phyloP scores from a whole-genome alignment of 306 rosid species.

The Carpinus viminea region DNA sequence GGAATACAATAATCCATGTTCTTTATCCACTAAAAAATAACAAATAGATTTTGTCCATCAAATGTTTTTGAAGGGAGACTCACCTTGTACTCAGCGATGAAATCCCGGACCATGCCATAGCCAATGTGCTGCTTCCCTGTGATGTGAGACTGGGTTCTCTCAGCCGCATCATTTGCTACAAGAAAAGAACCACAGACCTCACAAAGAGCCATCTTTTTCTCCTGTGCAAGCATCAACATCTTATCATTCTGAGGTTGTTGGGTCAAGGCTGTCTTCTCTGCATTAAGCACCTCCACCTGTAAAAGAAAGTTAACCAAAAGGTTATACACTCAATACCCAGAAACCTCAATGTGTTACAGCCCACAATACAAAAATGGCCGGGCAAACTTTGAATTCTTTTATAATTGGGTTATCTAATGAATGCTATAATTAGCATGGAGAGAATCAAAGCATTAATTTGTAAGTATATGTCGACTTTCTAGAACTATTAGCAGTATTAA shows the following conservation, averaged over 20 bases:
- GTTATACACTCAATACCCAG: neutral
- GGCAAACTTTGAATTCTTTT: slow-evolving; percentile 10
- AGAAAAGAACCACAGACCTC: slow-evolving; percentile 99
- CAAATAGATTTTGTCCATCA: slow-evolving; percentile 8
- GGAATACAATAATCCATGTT: slow-evolving; percentile 30
- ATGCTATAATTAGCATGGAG: neutral
- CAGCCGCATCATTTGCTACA: slow-evolving; percentile 97
- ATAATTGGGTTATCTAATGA: neutral
- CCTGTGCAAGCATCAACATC: slow-evolving; percentile 80
- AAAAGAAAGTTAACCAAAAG: slow-evolving; percentile 20
- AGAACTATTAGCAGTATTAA: neutral
- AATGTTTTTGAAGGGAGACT: slow-evolving; percentile 22
- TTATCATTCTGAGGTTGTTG: slow-evolving; percentile 72
- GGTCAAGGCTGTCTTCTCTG: slow-evolving; percentile 80
- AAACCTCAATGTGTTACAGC: slow-evolving; percentile 7
- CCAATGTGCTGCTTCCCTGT: slow-evolving; percentile 99
- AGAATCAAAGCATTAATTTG: neutral
- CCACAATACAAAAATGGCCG: neutral
- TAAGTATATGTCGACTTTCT: neutral
- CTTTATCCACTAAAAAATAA: slow-evolving; percentile 12
- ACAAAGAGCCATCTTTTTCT: slow-evolving; percentile 98
- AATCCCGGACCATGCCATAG: slow-evolving; percentile 98
- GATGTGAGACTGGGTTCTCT: slow-evolving; percentile 94
- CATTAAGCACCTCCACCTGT: slow-evolving; percentile 88
- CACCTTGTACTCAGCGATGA: slow-evolving; percentile 81